Evolutionary conservation across 768 basidiomycete genomes (phyloP), one percentile per base, ranked within the genome.

Genomic region (Amanita phalloides): DNA sequence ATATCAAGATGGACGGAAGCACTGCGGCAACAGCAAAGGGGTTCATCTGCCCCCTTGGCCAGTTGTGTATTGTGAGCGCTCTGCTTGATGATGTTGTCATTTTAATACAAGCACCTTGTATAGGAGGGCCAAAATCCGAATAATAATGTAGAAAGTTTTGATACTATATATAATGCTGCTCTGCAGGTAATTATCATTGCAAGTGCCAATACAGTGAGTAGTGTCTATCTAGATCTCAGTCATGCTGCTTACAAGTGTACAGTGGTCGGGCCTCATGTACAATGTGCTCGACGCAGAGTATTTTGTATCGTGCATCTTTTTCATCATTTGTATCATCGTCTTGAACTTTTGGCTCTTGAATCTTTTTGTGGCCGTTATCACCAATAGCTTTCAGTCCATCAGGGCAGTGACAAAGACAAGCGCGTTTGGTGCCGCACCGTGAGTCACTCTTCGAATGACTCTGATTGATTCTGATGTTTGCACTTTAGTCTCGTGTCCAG

Each of bases 331-430:
- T 50, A 71, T 97, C 54, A 69, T 98, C 56, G 77, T 96, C 21
- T 75, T 97, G 58, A 95, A 97, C 65, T 90, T 96, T 63, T 91
- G 90, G 90, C 73, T 95, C 53, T 84, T 94, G 72, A 92, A 93
- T 63, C 66, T 96, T 41, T 87, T 94, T 62, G 90, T 96, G 51
- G 93, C 94, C 14, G 92, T 96, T n/a, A 94, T 95, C 56, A 90
- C 91, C 26, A 87, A 91, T 60, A 89, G 90, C 0, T 98, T 98
- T 64, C 81, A 81, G 14, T 88, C 86, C 13, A 96, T 96, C 54
- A 74, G 90, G 33, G 75, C 80, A 3, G 84, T 90, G 60, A 96
- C 94, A 2, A 79, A 83, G 63, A 86, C 85, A 63, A 92, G 89
- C 64, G 95, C 94, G 0, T 98, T 97, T 63, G 92, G 91, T 33